Percentiles rank a stretch among this genome's conserved stretches.
phyloP scores from a whole-genome alignment of 2,329 filamentous ascomycete genomes.

The Alternaria triticina region DNA sequence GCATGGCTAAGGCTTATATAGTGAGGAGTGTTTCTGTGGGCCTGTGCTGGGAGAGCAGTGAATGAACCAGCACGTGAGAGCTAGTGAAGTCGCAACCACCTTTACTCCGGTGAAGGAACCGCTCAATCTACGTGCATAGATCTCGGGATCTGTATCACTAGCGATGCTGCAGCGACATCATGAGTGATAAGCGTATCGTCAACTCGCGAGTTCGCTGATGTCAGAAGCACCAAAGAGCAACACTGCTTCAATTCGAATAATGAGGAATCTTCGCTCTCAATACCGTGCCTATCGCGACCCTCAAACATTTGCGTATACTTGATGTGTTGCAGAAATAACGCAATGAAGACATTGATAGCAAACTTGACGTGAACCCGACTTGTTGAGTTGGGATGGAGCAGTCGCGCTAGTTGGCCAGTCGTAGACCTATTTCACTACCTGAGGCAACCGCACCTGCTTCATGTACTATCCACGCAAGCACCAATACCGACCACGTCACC shows the following conservation, averaged over 20 bases:
- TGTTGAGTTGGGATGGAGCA: neutral
- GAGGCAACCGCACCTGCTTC: neutral
- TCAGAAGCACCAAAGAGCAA: neutral
- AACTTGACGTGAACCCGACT: neutral
- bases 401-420: neutral
- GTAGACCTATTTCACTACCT: neutral
- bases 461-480: neutral
- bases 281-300: neutral
- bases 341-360: neutral
- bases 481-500: neutral
- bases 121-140: neutral
- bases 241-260: neutral
- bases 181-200: no score
- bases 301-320: neutral
- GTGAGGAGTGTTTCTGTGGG: neutral
- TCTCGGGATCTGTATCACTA: no score
- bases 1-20: neutral
- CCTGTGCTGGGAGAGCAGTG: neutral
- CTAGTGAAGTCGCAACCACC: neutral
- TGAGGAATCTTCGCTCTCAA: neutral
- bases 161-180: no score
- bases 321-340: neutral
- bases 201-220: neutral
- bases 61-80: neutral
- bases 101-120: neutral